A percentile compares a stretch with the other conserved stretches of the same genome.
Evolutionary conservation across 2,329 filamentous ascomycete genomes (phyloP).

Genomic region (Diaporthe caulivora): DNA sequence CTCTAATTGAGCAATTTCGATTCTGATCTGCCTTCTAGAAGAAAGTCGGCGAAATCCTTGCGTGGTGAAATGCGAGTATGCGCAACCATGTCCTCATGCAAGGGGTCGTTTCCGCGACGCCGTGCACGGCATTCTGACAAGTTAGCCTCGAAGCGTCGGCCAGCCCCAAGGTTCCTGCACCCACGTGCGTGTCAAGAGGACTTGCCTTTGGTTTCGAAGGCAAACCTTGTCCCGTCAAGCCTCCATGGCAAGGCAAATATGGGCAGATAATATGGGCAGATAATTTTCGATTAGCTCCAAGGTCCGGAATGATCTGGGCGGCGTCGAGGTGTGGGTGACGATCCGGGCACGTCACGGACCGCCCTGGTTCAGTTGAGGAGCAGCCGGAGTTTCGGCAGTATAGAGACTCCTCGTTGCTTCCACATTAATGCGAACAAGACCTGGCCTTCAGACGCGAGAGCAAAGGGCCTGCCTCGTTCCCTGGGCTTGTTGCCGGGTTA

Average conservation of each 20-base stretch:
- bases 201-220: constrained; percentile 27
- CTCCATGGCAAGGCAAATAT: constrained; percentile 21
- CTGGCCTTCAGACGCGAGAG: not conserved
- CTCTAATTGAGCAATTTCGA: constrained; percentile 25
- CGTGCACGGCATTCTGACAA: constrained; percentile 15
- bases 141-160: constrained; percentile 4
- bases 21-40: constrained; percentile 31
- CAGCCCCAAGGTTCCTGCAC: constrained; percentile 12
- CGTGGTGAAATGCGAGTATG: not conserved
- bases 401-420: constrained; percentile 26
- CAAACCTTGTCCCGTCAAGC: constrained; percentile 26
- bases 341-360: not conserved
- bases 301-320: not conserved
- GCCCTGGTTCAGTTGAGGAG: constrained; percentile 8
- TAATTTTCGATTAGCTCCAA: constrained; percentile 17
- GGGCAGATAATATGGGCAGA: constrained; percentile 25
- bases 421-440: not conserved
- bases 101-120: constrained; percentile 21
- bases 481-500: not conserved
- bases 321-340: not conserved
- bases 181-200: constrained; percentile 28
- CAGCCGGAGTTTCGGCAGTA: constrained; percentile 20
- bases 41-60: constrained; percentile 18
- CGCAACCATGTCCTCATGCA: not conserved
- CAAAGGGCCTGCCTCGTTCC: not conserved